Base-by-base conservation (phyloP, 2,329 filamentous ascomycete genomes). In the Chaetomium sp. region DNA sequence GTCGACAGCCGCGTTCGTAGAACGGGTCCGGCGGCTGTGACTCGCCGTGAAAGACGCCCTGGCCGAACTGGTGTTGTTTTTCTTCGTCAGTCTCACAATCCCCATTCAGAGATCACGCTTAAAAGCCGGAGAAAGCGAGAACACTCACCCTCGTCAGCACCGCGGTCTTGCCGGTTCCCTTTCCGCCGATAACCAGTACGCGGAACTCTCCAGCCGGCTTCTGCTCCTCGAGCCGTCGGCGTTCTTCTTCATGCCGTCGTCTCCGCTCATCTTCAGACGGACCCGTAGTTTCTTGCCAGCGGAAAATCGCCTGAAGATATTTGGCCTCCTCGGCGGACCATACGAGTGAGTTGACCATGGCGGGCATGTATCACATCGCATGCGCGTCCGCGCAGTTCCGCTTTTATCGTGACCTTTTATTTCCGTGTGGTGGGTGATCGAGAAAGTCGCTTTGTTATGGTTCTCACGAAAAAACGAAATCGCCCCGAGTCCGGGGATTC, bases 131-230 rank as follows among this genome's bases (percentile, higher is more conserved):
- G 5, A 27, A 52, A 19, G 12, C 19, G 42, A 14, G 9, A 19
- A 6, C 3, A 44, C 61, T 44, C 56, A 74, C 72, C 59, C 68
- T 68, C 5, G 69, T 71, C 10, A 75, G 56, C 6, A 75, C 64
- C 4, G 71, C 67, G 7, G 72, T 74, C 62, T 76, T 76, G n/a
- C 73, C 73, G 44, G 68, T 69, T 0, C 70, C 70, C 36, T 70
- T 68, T 2, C 66, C 67, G 5, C 73, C 73, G 12, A 74, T 62
- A 10, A 75, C 64, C 33, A 76, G 65, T 27, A 75, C 60, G 44
- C 70, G 67, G 56, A 76, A 70, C 49, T 74, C 70, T 8, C 68
- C 71, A 1, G 60, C 66, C 5, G 66, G 60, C 19, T 62, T 65
- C 33, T 57, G 46, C 9, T 49, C 50, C 4, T 55, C 35, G 37